Evolutionary conservation across 2,329 filamentous ascomycete species (phyloP), one percentile per base, ranked within the genome.

Genomic region (Gaeumannomyces sp.): DNA sequence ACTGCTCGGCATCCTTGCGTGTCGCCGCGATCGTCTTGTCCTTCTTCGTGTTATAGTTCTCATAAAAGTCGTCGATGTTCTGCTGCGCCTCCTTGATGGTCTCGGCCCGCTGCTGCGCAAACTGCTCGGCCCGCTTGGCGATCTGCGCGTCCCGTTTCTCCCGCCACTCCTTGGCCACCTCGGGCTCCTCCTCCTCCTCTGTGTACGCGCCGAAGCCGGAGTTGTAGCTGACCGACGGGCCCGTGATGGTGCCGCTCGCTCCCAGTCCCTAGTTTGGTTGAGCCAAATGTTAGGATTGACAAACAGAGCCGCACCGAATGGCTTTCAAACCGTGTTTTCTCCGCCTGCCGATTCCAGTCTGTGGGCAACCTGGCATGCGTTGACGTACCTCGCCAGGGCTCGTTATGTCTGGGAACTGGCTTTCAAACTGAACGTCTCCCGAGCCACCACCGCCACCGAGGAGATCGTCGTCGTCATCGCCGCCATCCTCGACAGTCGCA

Each of bases 31-130:
- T 89, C 66, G 86, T 87, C 85, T 98, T 98, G 76, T 99, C 95
- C 77, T 95, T 94, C 81, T 97, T 97, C 77, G 90, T 89, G 82
- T 98, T 98, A 83, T 99, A 99, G 79, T 97, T 97, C 75, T 97
- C 93, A 83, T 99, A 99, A 80, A 98, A 99, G 76, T 97, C 95
- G 76, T 99, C 95, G 69, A 99, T 96, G 76, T 96, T 95, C 75
- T 93, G 86, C 74, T 93, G 92, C 14, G 95, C 95, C 71, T 95
- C 92, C 76, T 92, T 88, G 74, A 97, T 81, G 1, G 93, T 97
- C 76, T 94, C 89, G 68, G 87, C 85, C 76, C 95, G 95, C 79
- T 93, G 92, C 69, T 87, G 83, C 58, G 88, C 86, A 64, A 94
- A 94, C 70, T 94, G 87, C 76, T 96, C 89, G 69, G 92, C 89